Percentiles rank a stretch among this genome's conserved stretches.
phyloP scores from a whole-genome alignment of 2,329 filamentous ascomycete genomes.

The Colletotrichum incanum region DNA sequence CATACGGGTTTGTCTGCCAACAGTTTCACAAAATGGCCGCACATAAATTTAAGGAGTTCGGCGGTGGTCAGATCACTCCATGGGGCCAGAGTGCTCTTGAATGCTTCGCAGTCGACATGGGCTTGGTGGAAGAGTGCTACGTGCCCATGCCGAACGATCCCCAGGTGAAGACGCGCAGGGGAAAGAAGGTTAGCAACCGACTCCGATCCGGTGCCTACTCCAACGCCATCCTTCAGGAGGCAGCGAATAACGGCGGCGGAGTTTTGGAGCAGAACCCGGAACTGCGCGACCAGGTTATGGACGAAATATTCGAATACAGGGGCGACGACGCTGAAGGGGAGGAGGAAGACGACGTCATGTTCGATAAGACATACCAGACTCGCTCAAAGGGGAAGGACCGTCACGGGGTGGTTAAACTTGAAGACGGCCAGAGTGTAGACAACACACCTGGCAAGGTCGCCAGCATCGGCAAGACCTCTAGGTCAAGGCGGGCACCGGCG shows the following conservation, averaged over 20 bases:
- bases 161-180: slow-evolving; percentile 56
- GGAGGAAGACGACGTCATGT: slow-evolving; percentile 32
- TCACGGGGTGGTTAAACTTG: background rate
- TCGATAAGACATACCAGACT: background rate
- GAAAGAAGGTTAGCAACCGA: slow-evolving; percentile 57
- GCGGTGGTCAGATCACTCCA: slow-evolving; percentile 64
- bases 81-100: slow-evolving; percentile 67
- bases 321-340: slow-evolving; percentile 33
- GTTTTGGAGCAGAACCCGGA: slow-evolving; percentile 38
- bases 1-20: slow-evolving; percentile 12
- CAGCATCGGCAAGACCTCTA: background rate
- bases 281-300: slow-evolving; percentile 40
- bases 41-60: slow-evolving; percentile 63
- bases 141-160: slow-evolving; percentile 52
- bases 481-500: slow-evolving; percentile 6
- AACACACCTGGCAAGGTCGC: background rate
- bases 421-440: background rate
- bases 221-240: slow-evolving; percentile 25
- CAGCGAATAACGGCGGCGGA: slow-evolving; percentile 39
- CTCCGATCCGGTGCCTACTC: slow-evolving; percentile 33
- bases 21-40: slow-evolving; percentile 57
- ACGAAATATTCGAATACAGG: slow-evolving; percentile 43
- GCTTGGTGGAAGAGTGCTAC: slow-evolving; percentile 60
- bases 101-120: slow-evolving; percentile 64
- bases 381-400: background rate